Evolutionary conservation across 2,329 filamentous ascomycete species (phyloP).

Genomic region (Stylonectria norvegica): DNA sequence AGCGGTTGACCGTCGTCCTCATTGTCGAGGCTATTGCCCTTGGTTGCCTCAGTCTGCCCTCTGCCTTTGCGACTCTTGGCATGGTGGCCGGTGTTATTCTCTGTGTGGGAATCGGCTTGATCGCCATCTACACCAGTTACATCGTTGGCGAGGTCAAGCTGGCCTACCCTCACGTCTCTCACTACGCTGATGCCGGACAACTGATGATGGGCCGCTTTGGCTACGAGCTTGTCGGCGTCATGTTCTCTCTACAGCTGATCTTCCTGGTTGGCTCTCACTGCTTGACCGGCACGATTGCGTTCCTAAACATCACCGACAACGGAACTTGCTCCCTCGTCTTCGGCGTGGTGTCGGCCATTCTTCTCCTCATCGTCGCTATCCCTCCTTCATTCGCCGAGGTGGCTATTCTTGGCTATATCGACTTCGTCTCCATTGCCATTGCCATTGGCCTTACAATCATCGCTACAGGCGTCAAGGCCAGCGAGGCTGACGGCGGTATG

Average conservation of each 20-base stretch:
- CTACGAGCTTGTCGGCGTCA: slow-evolving; percentile 59
- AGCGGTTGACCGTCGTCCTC: slow-evolving; percentile 52
- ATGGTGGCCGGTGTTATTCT: slow-evolving; percentile 49
- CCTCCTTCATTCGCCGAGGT: slow-evolving; percentile 48
- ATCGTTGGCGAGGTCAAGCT: slow-evolving; percentile 48
- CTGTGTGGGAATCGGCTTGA: slow-evolving; percentile 40
- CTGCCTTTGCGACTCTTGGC: slow-evolving; percentile 51
- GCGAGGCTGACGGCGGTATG: slow-evolving; percentile 30
- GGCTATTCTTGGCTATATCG: slow-evolving; percentile 48
- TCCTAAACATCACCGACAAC: slow-evolving; percentile 61
- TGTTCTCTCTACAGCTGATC: slow-evolving; percentile 61
- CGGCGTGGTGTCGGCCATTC: slow-evolving; percentile 43
- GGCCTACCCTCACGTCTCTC: slow-evolving; percentile 54
- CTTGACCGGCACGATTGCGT: slow-evolving; percentile 65
- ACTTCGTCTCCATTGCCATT: slow-evolving; percentile 59
- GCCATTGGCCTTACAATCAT: slow-evolving; percentile 67
- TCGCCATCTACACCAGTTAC: slow-evolving; percentile 48
- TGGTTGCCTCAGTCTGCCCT: slow-evolving; percentile 49
- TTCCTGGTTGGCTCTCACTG: slow-evolving; percentile 72
- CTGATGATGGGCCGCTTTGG: slow-evolving; percentile 59
- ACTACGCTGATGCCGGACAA: slow-evolving; percentile 65
- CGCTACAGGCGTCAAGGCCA: slow-evolving; percentile 51
- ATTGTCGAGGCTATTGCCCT: slow-evolving; percentile 57
- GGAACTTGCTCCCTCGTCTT: slow-evolving; percentile 46
- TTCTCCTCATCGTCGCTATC: slow-evolving; percentile 44